Evolutionary conservation across 2,329 filamentous ascomycete species (phyloP).

Genomic region (Fusarium neocosmosporiellum): DNA sequence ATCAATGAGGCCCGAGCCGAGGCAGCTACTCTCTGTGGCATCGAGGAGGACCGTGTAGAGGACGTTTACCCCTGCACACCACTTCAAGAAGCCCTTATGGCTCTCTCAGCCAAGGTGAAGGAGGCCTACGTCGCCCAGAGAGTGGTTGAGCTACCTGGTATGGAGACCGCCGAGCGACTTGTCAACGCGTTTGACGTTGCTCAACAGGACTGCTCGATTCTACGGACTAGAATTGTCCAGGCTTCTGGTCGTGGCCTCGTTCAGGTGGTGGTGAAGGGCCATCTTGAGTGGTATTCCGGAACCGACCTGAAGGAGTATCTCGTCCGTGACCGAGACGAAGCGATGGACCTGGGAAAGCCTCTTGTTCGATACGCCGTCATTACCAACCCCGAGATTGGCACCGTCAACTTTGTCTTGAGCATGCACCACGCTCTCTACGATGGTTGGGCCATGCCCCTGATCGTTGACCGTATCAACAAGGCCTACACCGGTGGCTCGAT

Average conservation of each 20-base stretch:
- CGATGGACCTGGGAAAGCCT: constrained; percentile 58
- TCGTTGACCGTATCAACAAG: constrained; percentile 60
- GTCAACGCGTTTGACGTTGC: constrained; percentile 56
- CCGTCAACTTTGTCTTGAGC: constrained; percentile 61
- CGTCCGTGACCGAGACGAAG: constrained; percentile 51
- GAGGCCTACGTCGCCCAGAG: constrained; percentile 65
- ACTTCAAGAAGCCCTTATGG: constrained; percentile 66
- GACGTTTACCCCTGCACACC: constrained; percentile 67
- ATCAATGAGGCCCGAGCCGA: constrained; percentile 49
- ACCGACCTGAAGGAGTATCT: constrained; percentile 54
- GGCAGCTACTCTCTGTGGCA: constrained; percentile 54
- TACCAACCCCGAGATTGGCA: constrained; percentile 44
- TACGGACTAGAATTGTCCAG: constrained; percentile 63
- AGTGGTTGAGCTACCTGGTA: constrained; percentile 55
- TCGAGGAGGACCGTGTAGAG: constrained; percentile 52
- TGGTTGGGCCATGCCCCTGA: constrained; percentile 65
- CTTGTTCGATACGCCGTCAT: constrained; percentile 60
- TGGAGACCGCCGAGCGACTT: constrained; percentile 51
- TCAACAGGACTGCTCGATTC: constrained; percentile 53
- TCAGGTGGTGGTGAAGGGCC: constrained; percentile 59
- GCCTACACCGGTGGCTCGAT: constrained; percentile 51
- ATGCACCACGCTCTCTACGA: constrained; percentile 68
- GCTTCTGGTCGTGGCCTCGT: constrained; percentile 56
- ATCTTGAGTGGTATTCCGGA: constrained; percentile 50
- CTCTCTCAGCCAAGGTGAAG: constrained; percentile 61